phyloP scores from a whole-genome alignment of 345 rosid genomes.

The Bruguiera gymnorhiza region DNA sequence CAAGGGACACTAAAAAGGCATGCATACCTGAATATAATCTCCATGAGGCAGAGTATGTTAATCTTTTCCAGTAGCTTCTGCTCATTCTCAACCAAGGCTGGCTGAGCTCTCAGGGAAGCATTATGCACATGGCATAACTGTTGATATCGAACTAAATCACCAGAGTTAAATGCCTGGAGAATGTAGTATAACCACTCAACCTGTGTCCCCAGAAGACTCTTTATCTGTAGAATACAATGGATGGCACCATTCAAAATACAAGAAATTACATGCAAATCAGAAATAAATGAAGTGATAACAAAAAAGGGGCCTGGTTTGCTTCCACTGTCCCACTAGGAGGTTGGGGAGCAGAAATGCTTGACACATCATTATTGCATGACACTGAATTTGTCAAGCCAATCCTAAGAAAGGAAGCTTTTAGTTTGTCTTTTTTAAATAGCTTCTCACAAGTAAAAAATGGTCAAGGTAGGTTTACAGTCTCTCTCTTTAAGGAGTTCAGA shows the following conservation, averaged over 20 bases:
- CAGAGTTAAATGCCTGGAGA: slow-evolving; percentile 87
- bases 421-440: no score
- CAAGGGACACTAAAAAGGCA: not conserved
- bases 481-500: no score
- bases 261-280: not conserved
- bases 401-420: no score
- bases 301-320: no score
- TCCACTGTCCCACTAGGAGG: no score
- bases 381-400: no score
- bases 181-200: slow-evolving; percentile 97
- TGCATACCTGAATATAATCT: slow-evolving; percentile 89
- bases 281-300: not conserved
- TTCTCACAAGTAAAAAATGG: no score
- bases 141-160: slow-evolving; percentile 82
- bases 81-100: slow-evolving; percentile 92
- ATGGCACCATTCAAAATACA: slow-evolving; percentile 7
- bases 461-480: no score
- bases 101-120: slow-evolving; percentile 78
- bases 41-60: slow-evolving; percentile 95
- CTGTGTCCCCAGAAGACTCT: slow-evolving; percentile 78
- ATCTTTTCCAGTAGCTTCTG: slow-evolving; percentile 88
- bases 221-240: slow-evolving; percentile 52
- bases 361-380: no score
- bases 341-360: no score
- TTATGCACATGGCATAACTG: slow-evolving; percentile 82